Evolutionary conservation across 495 filamentous ascomycete genomes (phyloP), one percentile per base, ranked within the genome.

Genomic region (Tuber borchii): DNA sequence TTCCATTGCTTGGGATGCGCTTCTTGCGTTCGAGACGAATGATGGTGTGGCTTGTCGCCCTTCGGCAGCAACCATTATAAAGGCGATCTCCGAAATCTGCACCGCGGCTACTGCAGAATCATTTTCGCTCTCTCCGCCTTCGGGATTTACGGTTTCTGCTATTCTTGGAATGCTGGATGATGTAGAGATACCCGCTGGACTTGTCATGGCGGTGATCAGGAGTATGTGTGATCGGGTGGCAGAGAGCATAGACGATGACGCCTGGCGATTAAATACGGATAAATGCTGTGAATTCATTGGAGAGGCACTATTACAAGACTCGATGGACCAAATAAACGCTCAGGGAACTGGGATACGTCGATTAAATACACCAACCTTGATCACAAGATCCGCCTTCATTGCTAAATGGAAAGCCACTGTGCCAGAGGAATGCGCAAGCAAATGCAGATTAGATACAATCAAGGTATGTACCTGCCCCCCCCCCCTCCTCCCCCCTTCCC

Each of bases 1-100:
- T 78, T 82, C 86, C 26, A 69, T 71, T 16, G 87, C 83, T 0
- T 90, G 88, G 87, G 81, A 76, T 51, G 84, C 85, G 34, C 76
- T 88, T 22, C 87, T 85, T 78, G 88, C 85, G 46, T 89, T 89
- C 80, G 83, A 88, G 71, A 75, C 69, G 42, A 56, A 72, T 73
- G 20, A 70, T 43, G 71, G 74, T 45, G 71, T 65, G 42, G 84
- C 84, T 43, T 86, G 86, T 83, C 81, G 85, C 37, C 88, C 88
- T 16, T 85, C 84, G 19, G 79, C 86, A 45, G 74, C 80, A 39
- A 82, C 80, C 31, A 82, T 86, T 40, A 77, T 87, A n/a, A 78
- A 79, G 73, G 82, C 88, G 22, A 87, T 89, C 85, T 86, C 84
- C 72, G 84, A 86, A 37, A 79, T 87, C 22, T 73, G 86, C 31